Evolutionary conservation across 2,329 filamentous ascomycete species (phyloP).

Genomic region (Xylariaceae sp.): DNA sequence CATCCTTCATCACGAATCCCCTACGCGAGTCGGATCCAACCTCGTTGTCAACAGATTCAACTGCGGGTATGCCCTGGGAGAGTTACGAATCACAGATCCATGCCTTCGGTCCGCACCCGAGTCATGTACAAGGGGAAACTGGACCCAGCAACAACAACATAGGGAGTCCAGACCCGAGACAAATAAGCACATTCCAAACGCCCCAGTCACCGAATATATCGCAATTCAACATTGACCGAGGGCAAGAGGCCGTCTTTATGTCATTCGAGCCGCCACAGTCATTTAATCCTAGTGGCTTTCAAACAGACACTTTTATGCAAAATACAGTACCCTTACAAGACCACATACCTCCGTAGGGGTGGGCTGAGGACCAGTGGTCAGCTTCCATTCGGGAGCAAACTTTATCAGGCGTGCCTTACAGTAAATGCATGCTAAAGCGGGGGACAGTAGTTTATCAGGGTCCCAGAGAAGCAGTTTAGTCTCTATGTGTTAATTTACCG

Average conservation of each 20-base stretch:
- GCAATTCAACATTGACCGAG: constrained; percentile 18
- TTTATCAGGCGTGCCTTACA: neutral
- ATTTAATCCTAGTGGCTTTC: constrained; percentile 13
- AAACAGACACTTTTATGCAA: constrained; percentile 18
- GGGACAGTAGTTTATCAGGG: neutral
- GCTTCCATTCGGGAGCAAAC: constrained; percentile 8
- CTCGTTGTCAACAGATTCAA: constrained; percentile 9
- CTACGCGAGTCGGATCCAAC: constrained; percentile 16
- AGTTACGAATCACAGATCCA: constrained; percentile 25
- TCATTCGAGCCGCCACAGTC: constrained; percentile 22
- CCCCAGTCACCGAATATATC: constrained; percentile 13
- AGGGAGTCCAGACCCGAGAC: constrained; percentile 6
- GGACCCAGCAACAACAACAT: constrained; percentile 10
- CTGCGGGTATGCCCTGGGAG: constrained; percentile 22
- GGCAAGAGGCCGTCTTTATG: constrained; percentile 18
- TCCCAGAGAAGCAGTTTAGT: neutral
- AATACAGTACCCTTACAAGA: constrained; percentile 24
- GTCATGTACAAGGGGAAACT: constrained; percentile 14
- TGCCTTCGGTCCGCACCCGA: constrained; percentile 7
- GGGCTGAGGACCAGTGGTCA: neutral
- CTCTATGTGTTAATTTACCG: neutral
- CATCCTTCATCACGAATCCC: constrained; percentile 17
- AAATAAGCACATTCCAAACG: constrained; percentile 13
- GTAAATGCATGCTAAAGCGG: neutral
- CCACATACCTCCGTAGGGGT: constrained; percentile 25